These are phyloP conservation scores for Fusarium begoniae DNA, from an alignment of 2,329 filamentous ascomycete species.

Conservation along the genomic window DNA sequence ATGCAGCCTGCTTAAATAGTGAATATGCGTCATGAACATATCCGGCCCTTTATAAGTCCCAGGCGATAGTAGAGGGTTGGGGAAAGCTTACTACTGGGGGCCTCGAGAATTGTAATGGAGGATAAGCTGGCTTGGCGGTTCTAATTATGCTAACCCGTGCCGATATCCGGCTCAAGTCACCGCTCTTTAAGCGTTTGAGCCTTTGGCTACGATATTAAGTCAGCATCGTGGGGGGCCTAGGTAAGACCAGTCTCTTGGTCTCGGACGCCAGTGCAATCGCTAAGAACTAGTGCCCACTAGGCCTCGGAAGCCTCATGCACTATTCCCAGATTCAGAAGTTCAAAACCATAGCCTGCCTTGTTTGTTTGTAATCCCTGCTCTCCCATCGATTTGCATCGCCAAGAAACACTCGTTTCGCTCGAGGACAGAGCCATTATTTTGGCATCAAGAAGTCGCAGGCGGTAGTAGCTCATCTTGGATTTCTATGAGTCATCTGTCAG, in stretches of 20 bases:
- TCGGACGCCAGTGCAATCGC: neutral
- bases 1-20: fast-evolving
- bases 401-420: fast-evolving
- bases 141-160: fast-evolving
- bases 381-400: fast-evolving
- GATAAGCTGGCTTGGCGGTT: no score
- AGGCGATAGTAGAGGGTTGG: fast-evolving
- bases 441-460: fast-evolving
- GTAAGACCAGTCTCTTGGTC: neutral
- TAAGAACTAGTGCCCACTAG: neutral
- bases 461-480: fast-evolving
- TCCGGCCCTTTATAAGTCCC: fast-evolving
- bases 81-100: neutral
- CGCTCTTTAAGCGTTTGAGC: fast-evolving
- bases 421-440: fast-evolving
- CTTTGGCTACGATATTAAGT: fast-evolving
- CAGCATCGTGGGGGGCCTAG: neutral
- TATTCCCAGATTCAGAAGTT: no score
- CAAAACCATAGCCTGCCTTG: fast-evolving
- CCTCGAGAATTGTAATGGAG: fast-evolving
- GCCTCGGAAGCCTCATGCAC: fast-evolving
- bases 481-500: no score
- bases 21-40: neutral
- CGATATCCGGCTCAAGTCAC: neutral
- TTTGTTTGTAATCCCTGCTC: fast-evolving